These are phyloP conservation scores for Dothideomycetes sp. DNA, from an alignment of 2,329 filamentous ascomycete species.

Conservation along the genomic window DNA sequence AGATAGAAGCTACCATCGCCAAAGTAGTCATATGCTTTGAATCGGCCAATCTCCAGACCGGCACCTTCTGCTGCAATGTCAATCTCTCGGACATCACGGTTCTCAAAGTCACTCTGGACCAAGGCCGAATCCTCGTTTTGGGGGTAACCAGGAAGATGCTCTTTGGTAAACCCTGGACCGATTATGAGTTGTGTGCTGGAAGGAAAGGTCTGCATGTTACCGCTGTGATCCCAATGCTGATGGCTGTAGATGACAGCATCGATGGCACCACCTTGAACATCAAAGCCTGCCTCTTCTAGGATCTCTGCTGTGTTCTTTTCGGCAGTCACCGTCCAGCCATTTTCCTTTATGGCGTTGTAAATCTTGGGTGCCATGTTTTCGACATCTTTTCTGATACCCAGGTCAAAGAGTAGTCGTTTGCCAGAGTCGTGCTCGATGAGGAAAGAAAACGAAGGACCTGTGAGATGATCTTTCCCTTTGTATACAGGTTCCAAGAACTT, in stretches of 20 bases:
- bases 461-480: constrained; percentile 28
- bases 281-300: constrained; percentile 31
- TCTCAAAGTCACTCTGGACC: constrained; percentile 33
- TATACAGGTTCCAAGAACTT: constrained; percentile 33
- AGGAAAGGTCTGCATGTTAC: constrained; percentile 36
- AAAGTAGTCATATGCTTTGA: constrained; percentile 45
- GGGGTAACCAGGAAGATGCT: constrained; percentile 38
- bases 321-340: constrained; percentile 31
- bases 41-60: constrained; percentile 36
- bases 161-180: constrained; percentile 38
- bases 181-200: constrained; percentile 36
- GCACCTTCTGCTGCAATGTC: constrained; percentile 26
- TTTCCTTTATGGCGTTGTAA: constrained; percentile 23
- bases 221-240: constrained; percentile 24
- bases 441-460: constrained; percentile 38
- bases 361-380: constrained; percentile 30
- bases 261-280: constrained; percentile 28
- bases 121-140: constrained; percentile 31
- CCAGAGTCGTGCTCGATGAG: constrained; percentile 39
- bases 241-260: constrained; percentile 27
- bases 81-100: constrained; percentile 30
- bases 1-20: constrained; percentile 49
- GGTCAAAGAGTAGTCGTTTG: constrained; percentile 38
- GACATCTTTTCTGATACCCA: constrained; percentile 39
- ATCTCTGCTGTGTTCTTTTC: constrained; percentile 36